Evolutionary conservation across 2,329 filamentous ascomycete genomes (phyloP).

Genomic region (Exserohilum rostratum): DNA sequence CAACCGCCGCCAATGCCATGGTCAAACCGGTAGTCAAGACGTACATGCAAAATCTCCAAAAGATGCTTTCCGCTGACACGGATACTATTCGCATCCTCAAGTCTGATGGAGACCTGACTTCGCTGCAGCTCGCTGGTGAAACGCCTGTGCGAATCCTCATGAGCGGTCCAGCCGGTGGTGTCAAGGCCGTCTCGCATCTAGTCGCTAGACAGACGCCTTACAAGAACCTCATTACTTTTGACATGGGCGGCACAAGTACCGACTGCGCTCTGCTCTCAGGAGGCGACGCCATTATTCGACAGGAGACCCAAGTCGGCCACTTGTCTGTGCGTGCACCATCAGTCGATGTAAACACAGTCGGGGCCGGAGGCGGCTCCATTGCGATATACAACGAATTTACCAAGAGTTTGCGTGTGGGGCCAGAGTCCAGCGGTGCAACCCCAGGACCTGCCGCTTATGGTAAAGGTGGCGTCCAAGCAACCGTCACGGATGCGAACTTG

Average conservation of each 20-base stretch:
- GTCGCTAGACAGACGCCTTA: constrained; percentile 54
- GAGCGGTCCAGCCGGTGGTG: constrained; percentile 59
- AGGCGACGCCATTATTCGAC: constrained; percentile 52
- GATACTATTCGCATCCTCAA: constrained; percentile 57
- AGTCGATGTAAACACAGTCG: constrained; percentile 58
- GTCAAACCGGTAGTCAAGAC: constrained; percentile 57
- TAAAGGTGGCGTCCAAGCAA: constrained; percentile 54
- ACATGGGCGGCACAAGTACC: constrained; percentile 60
- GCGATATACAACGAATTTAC: constrained; percentile 56
- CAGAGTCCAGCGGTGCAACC: constrained; percentile 57
- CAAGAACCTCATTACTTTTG: constrained; percentile 57
- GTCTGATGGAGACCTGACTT: constrained; percentile 57
- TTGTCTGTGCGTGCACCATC: constrained; percentile 56
- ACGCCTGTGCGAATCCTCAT: constrained; percentile 58
- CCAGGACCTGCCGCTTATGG: constrained; percentile 59
- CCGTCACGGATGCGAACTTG: constrained; percentile 59
- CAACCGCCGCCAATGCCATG: constrained; percentile 56
- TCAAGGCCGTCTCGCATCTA: constrained; percentile 55
- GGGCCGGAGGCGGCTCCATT: constrained; percentile 58
- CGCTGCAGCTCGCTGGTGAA: constrained; percentile 53
- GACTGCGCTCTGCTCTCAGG: constrained; percentile 56
- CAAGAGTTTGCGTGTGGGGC: constrained; percentile 57
- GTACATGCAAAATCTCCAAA: constrained; percentile 52
- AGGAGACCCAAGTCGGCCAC: constrained; percentile 54
- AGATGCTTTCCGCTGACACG: constrained; percentile 50